Evolutionary conservation across 345 rosid species (phyloP).

Genomic region (Hypericum perforatum): DNA sequence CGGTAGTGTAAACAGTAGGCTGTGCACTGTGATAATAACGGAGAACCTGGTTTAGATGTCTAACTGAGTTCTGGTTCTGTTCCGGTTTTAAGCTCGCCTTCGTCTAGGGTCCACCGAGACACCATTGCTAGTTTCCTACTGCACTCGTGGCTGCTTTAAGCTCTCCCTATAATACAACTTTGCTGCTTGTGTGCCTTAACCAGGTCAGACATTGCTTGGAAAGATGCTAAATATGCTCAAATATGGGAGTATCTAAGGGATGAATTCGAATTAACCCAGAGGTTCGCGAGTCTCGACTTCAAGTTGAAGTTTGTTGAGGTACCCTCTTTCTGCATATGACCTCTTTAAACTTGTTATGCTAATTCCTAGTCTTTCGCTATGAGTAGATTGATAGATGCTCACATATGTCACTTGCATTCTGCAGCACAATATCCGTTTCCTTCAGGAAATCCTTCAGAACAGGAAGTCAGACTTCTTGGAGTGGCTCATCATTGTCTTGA

Average conservation of each 20-base stretch:
- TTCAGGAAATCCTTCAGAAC: slow-evolving; percentile 92
- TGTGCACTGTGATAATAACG: too few species aligned
- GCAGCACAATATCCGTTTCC: slow-evolving; percentile 93
- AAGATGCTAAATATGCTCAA: slow-evolving; percentile 88
- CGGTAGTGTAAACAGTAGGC: too few species aligned
- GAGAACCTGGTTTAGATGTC: too few species aligned
- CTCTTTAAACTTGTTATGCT: neutral
- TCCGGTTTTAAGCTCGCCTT: too few species aligned
- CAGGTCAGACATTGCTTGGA: slow-evolving; percentile 99
- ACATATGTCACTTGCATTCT: slow-evolving; percentile 7
- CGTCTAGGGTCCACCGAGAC: too few species aligned
- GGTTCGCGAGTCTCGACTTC: slow-evolving; percentile 87
- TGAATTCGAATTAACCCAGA: slow-evolving; percentile 76
- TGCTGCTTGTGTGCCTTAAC: slow-evolving; percentile 7
- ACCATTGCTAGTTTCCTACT: too few species aligned
- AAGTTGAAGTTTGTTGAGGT: slow-evolving; percentile 95
- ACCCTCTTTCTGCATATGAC: slow-evolving; percentile 1
- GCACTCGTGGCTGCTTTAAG: neutral
- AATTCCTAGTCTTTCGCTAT: too few species aligned
- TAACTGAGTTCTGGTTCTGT: too few species aligned
- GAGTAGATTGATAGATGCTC: too few species aligned
- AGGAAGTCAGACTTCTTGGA: slow-evolving; percentile 90
- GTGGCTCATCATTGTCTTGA: slow-evolving; percentile 86
- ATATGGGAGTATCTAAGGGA: slow-evolving; percentile 94
- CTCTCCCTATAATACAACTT: neutral